phyloP scores from a whole-genome alignment of 2,329 filamentous ascomycete genomes.

The Cladosporium velox region DNA sequence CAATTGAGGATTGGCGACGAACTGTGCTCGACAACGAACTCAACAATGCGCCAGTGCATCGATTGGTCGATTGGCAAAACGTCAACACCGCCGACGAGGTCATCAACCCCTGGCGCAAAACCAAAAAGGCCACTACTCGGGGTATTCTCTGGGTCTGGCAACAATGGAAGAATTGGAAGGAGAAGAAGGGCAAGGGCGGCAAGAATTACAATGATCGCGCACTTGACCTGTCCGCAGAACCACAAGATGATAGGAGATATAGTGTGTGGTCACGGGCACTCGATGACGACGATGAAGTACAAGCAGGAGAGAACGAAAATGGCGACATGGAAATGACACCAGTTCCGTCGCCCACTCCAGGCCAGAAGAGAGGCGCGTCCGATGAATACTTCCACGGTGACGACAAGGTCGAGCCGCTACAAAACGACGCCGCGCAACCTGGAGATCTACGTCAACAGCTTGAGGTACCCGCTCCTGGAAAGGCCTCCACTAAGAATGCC shows the following conservation, averaged over 20 bases:
- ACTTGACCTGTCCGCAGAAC: conserved; percentile 52
- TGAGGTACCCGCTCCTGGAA: conserved; percentile 32
- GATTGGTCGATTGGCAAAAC: conserved; percentile 84
- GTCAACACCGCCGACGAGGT: conserved; percentile 90
- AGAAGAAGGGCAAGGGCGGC: conserved; percentile 49
- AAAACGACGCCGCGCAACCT: conserved; percentile 26
- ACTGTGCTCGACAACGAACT: conserved; percentile 89
- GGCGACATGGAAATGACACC: conserved; percentile 91
- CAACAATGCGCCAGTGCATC: conserved; percentile 94
- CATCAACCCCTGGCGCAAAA: conserved; percentile 78
- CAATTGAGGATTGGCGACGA: conserved; percentile 89
- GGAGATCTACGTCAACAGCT: conserved; percentile 31
- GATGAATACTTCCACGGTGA: conserved; percentile 26
- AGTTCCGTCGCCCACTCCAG: conserved; percentile 76
- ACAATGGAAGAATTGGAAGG: conserved; percentile 46
- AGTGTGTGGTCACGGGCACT: conserved; percentile 53
- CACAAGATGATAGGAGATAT: conserved; percentile 49
- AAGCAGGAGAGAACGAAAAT: conserved; percentile 50
- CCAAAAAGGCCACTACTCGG: conserved; percentile 84
- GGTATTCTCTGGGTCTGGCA: conserved; percentile 59
- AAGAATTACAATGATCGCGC: conserved; percentile 52
- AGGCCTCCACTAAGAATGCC: conserved; percentile 24
- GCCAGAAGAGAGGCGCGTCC: conserved; percentile 49
- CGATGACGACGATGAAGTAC: conserved; percentile 35
- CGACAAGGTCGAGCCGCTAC: conserved; percentile 22